phyloP scores from a whole-genome alignment of 2,329 filamentous ascomycete genomes.

The Alternaria consortialis region DNA sequence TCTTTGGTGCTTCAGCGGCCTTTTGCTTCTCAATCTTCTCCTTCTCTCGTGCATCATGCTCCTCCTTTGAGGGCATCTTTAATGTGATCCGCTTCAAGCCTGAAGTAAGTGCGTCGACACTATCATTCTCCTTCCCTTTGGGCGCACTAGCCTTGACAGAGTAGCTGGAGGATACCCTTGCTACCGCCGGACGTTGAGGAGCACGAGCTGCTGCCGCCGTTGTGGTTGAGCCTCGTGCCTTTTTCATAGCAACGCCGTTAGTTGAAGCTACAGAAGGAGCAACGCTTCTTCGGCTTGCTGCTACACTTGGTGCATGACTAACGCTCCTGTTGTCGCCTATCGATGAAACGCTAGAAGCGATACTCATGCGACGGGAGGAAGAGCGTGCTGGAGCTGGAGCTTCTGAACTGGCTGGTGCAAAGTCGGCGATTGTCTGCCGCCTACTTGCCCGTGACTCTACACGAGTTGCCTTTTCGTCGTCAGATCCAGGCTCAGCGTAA shows the following conservation, averaged over 20 bases:
- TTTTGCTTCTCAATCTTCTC: slow-evolving; percentile 55
- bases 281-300: slow-evolving; percentile 48
- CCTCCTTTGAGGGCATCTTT: slow-evolving; percentile 66
- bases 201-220: slow-evolving; percentile 46
- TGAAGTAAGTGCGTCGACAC: slow-evolving; percentile 61
- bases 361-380: slow-evolving; percentile 54
- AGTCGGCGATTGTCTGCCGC: slow-evolving; percentile 54
- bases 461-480: slow-evolving; percentile 42
- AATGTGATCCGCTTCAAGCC: slow-evolving; percentile 67
- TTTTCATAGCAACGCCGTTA: slow-evolving; percentile 64
- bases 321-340: slow-evolving; percentile 41
- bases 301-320: slow-evolving; percentile 51
- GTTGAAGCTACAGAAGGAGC: slow-evolving; percentile 30
- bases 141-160: slow-evolving; percentile 28
- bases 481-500: slow-evolving; percentile 62
- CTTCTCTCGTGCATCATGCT: slow-evolving; percentile 63
- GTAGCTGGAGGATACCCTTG: slow-evolving; percentile 53
- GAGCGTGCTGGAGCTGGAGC: slow-evolving; percentile 30
- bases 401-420: slow-evolving; percentile 37
- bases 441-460: slow-evolving; percentile 41
- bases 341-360: slow-evolving; percentile 56
- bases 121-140: slow-evolving; percentile 42
- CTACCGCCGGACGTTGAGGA: slow-evolving; percentile 51
- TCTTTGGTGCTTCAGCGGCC: slow-evolving; percentile 45
- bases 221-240: slow-evolving; percentile 61